phyloP scores from a whole-genome alignment of 2,329 filamentous ascomycete species.

The Colletotrichum endophyticum region DNA sequence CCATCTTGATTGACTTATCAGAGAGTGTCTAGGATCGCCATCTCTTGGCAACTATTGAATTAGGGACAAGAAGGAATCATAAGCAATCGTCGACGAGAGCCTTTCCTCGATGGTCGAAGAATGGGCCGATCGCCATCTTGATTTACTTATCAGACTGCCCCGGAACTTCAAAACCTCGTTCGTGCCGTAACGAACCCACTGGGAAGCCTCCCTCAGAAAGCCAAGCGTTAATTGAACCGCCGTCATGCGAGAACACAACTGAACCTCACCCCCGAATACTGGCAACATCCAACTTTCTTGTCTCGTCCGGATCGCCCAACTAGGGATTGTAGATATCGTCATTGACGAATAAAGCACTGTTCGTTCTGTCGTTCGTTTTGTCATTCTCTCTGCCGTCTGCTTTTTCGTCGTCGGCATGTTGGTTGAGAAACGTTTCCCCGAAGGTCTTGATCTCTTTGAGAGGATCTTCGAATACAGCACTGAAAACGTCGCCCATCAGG shows the following conservation, averaged over 20 bases:
- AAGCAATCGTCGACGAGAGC: background rate
- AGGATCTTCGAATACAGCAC: background rate
- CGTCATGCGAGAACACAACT: background rate
- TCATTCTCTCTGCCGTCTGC: too few species aligned
- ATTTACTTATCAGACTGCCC: background rate
- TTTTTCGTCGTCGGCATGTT: too few species aligned
- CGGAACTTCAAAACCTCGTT: background rate
- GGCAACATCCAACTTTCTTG: background rate
- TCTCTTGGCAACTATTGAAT: background rate
- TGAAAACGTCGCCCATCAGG: background rate
- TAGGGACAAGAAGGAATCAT: background rate
- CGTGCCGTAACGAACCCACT: background rate
- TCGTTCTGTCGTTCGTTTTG: background rate
- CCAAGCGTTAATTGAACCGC: background rate
- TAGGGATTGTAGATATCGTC: background rate
- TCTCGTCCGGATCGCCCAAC: background rate
- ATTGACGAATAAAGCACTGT: background rate
- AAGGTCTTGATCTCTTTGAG: background rate
- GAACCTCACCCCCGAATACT: background rate
- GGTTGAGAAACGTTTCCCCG: too few species aligned
- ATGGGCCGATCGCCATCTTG: background rate
- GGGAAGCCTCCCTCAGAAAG: background rate
- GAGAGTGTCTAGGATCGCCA: too few species aligned
- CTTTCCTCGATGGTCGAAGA: background rate
- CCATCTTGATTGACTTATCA: too few species aligned